Evolutionary conservation across 1,284 basidiomycete species (phyloP).

Genomic region (Dichomitus squalens): DNA sequence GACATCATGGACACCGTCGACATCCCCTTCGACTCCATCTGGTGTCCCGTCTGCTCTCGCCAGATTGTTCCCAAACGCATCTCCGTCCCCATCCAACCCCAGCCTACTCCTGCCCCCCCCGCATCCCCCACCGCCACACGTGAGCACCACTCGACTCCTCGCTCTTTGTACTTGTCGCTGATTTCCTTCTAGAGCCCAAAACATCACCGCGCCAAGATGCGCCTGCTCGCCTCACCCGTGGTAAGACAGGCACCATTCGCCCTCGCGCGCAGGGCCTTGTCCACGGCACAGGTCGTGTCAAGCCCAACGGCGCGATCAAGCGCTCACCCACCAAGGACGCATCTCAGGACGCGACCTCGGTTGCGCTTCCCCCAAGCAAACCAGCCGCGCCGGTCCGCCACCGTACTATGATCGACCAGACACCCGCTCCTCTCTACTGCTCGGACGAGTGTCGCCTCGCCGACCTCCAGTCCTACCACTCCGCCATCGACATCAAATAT

Average conservation of each 20-base stretch:
- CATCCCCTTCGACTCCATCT: constrained; percentile 61
- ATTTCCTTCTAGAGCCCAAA: constrained; percentile 32
- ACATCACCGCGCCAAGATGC: constrained; percentile 25
- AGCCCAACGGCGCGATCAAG: constrained; percentile 55
- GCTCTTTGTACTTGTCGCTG: constrained; percentile 7
- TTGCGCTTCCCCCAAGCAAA: constrained; percentile 15
- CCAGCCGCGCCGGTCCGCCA: constrained; percentile 39
- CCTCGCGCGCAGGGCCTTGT: constrained; percentile 52
- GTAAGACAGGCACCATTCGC: constrained; percentile 46
- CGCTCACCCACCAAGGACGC: constrained; percentile 37
- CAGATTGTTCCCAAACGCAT: constrained; percentile 71
- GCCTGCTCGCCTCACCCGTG: constrained; percentile 35
- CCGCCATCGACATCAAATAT: constrained; percentile 48
- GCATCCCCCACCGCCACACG: constrained; percentile 35
- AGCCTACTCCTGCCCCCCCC: constrained; percentile 39
- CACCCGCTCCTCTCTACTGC: constrained; percentile 76
- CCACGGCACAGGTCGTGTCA: constrained; percentile 61
- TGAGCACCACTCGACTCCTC: constrained; percentile 27
- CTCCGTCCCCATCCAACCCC: constrained; percentile 44
- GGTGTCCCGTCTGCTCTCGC: constrained; percentile 74
- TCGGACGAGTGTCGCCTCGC: constrained; percentile 70
- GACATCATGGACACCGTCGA: constrained; percentile 38
- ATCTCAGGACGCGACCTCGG: constrained; percentile 31
- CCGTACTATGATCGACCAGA: constrained; percentile 73
- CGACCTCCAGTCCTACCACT: constrained; percentile 50